A percentile compares a stretch with the other conserved stretches of the same genome.
Evolutionary conservation across 129 eudicot species (phyloP).

Genomic region (Gnaphalium uliginosum): DNA sequence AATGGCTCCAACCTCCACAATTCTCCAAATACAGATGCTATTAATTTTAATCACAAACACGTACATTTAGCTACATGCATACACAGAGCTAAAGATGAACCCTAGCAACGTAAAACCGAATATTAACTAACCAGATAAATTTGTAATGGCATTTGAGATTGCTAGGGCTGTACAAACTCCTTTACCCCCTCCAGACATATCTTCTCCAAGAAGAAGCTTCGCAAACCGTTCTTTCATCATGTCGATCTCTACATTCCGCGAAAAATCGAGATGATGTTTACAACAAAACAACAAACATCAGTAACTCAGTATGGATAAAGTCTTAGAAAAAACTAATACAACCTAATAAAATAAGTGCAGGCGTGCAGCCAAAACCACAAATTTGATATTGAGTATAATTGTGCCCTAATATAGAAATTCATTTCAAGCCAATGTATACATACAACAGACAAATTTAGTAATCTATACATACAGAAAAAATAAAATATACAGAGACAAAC

Average conservation of each 20-base stretch:
- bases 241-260: conserved; percentile 50
- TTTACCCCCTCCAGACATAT: conserved; percentile 98
- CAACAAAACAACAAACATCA: not conserved
- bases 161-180: conserved; percentile 95
- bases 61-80: not conserved
- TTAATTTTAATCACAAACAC: conserved; percentile 16
- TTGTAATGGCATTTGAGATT: conserved; percentile 91
- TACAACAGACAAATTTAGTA: not conserved
- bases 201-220: conserved; percentile 94
- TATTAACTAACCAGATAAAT: conserved; percentile 64
- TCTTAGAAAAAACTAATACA: not conserved
- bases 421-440: not conserved
- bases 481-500: not conserved
- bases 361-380: not conserved
- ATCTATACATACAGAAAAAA: not conserved
- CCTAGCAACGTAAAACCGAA: not conserved
- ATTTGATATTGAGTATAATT: not conserved
- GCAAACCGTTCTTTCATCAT: conserved; percentile 98
- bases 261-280: not conserved
- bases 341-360: not conserved
- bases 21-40: conserved; percentile 92
- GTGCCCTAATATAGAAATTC: not conserved
- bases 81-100: not conserved
- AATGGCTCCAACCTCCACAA: conserved; percentile 97
- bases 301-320: not conserved